Evolutionary conservation across 2,329 filamentous ascomycete genomes (phyloP).

Genomic region (Fusarium papillatum): DNA sequence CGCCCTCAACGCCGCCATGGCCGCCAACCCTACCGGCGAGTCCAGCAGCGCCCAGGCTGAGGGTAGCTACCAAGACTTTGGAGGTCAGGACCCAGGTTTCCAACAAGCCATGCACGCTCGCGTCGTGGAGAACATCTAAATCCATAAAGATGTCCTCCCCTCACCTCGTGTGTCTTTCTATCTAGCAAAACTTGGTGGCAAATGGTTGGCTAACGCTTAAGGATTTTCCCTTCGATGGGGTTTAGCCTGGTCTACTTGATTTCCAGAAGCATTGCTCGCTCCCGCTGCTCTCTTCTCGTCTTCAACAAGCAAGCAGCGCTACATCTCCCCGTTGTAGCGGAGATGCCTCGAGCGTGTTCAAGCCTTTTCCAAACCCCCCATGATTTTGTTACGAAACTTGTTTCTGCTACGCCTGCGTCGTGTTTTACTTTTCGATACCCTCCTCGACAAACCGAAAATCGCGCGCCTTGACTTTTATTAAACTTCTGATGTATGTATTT

Average conservation of each 20-base stretch:
- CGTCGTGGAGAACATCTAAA: conserved; percentile 88
- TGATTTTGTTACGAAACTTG: conserved; percentile 4
- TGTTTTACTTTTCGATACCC: conserved; percentile 35
- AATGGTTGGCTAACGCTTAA: conserved; percentile 49
- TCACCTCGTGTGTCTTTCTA: conserved; percentile 10
- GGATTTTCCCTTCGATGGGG: conserved; percentile 41
- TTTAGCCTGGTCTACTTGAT: conserved; percentile 55
- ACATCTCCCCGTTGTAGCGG: not conserved
- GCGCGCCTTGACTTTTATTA: conserved; percentile 5
- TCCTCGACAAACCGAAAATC: conserved; percentile 10
- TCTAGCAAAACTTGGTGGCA: conserved; percentile 22
- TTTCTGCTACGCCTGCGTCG: conserved; percentile 15
- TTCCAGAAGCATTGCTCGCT: conserved; percentile 37
- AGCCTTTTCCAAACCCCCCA: not conserved
- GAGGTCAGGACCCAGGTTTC: conserved; percentile 72
- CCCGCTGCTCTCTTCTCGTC: conserved; percentile 31
- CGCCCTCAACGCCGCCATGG: conserved; percentile 58
- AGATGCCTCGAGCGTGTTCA: conserved; percentile 16
- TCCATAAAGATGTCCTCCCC: conserved; percentile 20
- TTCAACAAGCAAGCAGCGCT: conserved; percentile 28
- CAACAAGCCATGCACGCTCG: conserved; percentile 86
- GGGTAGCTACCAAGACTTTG: conserved; percentile 62
- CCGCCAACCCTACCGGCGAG: conserved; percentile 65
- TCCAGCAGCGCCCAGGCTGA: conserved; percentile 56
- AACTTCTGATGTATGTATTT: conserved; percentile 33